Base-by-base conservation (phyloP, 2,329 filamentous ascomycete species). In the Ophiosphaerella herpotricha region DNA sequence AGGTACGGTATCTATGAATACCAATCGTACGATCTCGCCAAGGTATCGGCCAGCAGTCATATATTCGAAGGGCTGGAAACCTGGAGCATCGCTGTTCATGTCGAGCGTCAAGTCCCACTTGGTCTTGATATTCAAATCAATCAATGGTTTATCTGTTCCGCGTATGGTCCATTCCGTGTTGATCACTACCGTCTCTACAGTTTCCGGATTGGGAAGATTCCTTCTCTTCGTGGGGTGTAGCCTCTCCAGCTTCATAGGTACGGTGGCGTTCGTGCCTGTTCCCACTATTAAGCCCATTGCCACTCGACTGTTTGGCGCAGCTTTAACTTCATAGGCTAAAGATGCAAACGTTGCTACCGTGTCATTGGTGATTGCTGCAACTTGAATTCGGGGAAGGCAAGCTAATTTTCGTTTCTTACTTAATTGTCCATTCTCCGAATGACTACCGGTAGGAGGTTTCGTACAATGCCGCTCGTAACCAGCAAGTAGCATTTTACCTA, bases 111-210 rank as follows among this genome's bases (percentile, higher is more conserved):
- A 73, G 63, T 94, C 90, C 89, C 89, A 93, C 32, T 75, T 75
- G 8, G 83, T 91, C 43, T 90, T 82, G 40, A 92, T 79, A 1
- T 78, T 77, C 16, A 86, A 74, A 21, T 85, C 79, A 21, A 80
- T 77, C 46, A 93, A 75, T 0, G 89, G 87, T 6, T 80, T 77
- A n/a, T 85, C 85, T 2, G 89, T 85, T 6, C 89, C 89, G 23
- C 86, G 86, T 61, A 94, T 91, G 43, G 87, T 89, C 87, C 88
- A 92, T 73, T 94, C 90, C 0, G 90, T 93, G 66, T 93, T 93
- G 55, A 93, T 85, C 4, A 90, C 83, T 12, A 91, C 86, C 58
- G 84, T 86, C n/a, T 82, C 76, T 6, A 87, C 77, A 11, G 46
- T 46, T 32, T 63, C 58, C 2, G 56, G 49, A 5, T 61, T 57